A percentile compares a stretch with the other conserved stretches of the same genome.
Conservation (phyloP, 2,329 filamentous ascomycete genomes). For the Stagonosporopsis chrysanthemi region DNA sequence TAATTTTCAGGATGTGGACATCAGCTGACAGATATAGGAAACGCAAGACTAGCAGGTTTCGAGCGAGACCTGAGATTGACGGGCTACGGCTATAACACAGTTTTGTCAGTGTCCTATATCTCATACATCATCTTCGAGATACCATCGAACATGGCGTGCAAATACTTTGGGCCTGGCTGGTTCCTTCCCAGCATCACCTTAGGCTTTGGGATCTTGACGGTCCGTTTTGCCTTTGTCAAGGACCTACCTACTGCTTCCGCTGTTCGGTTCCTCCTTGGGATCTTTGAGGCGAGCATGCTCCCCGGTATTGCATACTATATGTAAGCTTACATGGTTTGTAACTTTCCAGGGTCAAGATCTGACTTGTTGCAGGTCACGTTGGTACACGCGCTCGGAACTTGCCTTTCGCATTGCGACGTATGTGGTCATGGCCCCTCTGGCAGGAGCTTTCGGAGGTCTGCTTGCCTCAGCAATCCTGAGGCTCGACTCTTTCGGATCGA, state of each 20-base stretch:
- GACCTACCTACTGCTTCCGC: slow-evolving; percentile 60
- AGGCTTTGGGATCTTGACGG: slow-evolving; percentile 66
- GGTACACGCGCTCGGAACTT: slow-evolving; percentile 72
- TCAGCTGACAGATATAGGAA: slow-evolving; percentile 55
- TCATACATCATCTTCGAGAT: slow-evolving; percentile 76
- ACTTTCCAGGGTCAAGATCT: background rate
- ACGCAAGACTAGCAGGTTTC: slow-evolving; percentile 69
- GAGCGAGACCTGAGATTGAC: slow-evolving; percentile 65
- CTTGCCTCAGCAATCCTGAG: slow-evolving; percentile 66
- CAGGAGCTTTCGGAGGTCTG: slow-evolving; percentile 73
- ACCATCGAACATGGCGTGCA: slow-evolving; percentile 70
- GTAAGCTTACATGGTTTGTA: background rate
- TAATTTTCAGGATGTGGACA: background rate
- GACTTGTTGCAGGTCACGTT: slow-evolving; percentile 50
- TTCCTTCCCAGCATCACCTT: slow-evolving; percentile 68
- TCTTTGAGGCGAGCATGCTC: slow-evolving; percentile 74
- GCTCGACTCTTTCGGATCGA: slow-evolving; percentile 63
- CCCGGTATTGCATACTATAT: slow-evolving; percentile 76
- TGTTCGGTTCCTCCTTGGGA: slow-evolving; percentile 68
- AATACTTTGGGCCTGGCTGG: slow-evolving; percentile 71
- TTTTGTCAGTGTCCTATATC: slow-evolving; percentile 74
- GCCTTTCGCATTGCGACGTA: slow-evolving; percentile 70
- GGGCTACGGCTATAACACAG: slow-evolving; percentile 70
- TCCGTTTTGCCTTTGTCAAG: slow-evolving; percentile 69
- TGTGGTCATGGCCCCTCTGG: slow-evolving; percentile 70